These are phyloP conservation scores for Corinectria fuckeliana DNA, from an alignment of 2,329 filamentous ascomycete genomes.

Conservation along the genomic window DNA sequence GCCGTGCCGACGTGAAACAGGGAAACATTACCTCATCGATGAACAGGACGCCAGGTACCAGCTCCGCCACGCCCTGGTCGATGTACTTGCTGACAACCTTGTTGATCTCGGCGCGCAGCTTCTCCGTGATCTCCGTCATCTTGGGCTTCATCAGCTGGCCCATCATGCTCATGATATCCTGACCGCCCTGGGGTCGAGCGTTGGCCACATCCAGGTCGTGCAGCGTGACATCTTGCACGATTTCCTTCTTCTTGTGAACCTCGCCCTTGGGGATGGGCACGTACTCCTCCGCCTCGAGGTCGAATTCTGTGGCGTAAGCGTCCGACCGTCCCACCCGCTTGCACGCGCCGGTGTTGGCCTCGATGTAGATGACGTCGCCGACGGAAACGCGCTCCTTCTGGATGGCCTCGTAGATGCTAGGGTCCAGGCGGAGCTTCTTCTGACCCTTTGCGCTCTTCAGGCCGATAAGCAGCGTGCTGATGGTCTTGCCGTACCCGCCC, in stretches of 20 bases:
- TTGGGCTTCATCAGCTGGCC: constrained; percentile 99
- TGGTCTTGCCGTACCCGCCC: constrained; percentile 95
- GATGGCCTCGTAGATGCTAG: constrained; percentile 98
- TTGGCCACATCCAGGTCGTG: constrained; percentile 98
- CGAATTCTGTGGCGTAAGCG: constrained; percentile 97
- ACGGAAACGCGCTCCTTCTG: constrained; percentile 97
- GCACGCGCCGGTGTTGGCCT: constrained; percentile 97
- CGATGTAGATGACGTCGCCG: constrained; percentile 98
- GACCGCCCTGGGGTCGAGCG: constrained; percentile 90
- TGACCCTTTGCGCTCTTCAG: constrained; percentile 95
- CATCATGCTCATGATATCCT: constrained; percentile 99
- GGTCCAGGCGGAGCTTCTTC: constrained; percentile 96
- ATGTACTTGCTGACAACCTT: constrained; percentile 99
- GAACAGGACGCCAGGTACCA: constrained; percentile 97
- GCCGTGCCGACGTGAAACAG: constrained; percentile 25
- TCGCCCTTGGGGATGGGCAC: constrained; percentile 98
- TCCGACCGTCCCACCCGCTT: constrained; percentile 96
- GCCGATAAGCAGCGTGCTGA: constrained; percentile 92
- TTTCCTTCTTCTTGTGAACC: constrained; percentile 99
- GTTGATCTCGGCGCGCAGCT: constrained; percentile 94
- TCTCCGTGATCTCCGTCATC: constrained; percentile 99
- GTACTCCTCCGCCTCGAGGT: constrained; percentile 98
- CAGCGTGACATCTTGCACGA: constrained; percentile 96
- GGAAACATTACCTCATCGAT: constrained; percentile 82
- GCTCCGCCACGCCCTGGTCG: constrained; percentile 94